These are phyloP conservation scores for Bruguiera gymnorhiza DNA, from an alignment of 345 rosid species.

Conservation along the genomic window DNA sequence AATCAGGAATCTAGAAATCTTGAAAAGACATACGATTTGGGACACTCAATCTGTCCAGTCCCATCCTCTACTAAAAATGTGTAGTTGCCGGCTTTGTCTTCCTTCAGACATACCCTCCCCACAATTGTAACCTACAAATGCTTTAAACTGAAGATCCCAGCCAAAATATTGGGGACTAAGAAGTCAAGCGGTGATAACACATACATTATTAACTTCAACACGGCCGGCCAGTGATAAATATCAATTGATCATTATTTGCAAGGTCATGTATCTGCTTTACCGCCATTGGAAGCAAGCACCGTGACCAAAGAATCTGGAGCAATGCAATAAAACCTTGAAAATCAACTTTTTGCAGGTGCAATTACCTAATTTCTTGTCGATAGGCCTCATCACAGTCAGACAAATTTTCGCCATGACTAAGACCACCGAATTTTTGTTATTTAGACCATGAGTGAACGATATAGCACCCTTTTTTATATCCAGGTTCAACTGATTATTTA, in stretches of 20 bases:
- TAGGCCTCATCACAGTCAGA: no score
- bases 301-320: slow-evolving; percentile 26
- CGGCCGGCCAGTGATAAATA: slow-evolving; percentile 25
- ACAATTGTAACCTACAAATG: slow-evolving; percentile 29
- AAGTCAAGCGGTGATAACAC: no score
- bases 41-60: slow-evolving; percentile 76
- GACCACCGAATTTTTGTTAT: no score
- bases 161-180: no score
- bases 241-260: slow-evolving; percentile 28
- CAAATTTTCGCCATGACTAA: no score
- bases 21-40: slow-evolving; percentile 46
- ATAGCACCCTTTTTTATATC: no score
- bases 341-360: no score
- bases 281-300: slow-evolving; percentile 25
- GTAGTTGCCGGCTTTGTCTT: slow-evolving; percentile 63
- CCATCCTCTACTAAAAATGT: slow-evolving; percentile 74
- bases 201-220: slow-evolving; percentile 24
- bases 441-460: no score
- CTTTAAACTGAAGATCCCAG: no score
- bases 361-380: no score
- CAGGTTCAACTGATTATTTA: no score
- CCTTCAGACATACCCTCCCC: slow-evolving; percentile 63
- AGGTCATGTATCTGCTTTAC: slow-evolving; percentile 31
- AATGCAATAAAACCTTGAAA: background rate
- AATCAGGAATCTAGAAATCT: background rate